These are phyloP conservation scores for Gastrolobium villosum DNA, from an alignment of 306 rosid species.

Conservation along the genomic window DNA sequence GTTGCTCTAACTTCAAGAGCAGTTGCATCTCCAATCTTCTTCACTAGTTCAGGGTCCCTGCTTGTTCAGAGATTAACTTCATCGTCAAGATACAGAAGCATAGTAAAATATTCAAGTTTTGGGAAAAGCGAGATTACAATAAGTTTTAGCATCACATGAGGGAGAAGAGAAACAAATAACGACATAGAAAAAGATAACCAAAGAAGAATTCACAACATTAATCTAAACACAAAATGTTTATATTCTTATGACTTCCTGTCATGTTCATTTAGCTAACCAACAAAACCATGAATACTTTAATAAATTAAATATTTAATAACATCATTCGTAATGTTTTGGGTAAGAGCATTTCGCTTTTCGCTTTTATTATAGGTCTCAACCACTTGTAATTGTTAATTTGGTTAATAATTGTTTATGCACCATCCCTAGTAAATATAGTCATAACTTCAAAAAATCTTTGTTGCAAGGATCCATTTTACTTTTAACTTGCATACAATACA, in stretches of 20 bases:
- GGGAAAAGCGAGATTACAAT: background rate
- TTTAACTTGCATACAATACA: background rate
- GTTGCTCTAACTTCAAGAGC: constrained; percentile 59
- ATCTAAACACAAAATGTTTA: background rate
- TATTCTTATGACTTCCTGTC: background rate
- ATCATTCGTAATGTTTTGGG: background rate
- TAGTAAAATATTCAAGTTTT: background rate
- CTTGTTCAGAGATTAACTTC: background rate
- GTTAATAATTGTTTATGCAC: background rate
- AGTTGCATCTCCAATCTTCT: constrained; percentile 54
- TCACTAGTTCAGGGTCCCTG: constrained; percentile 54
- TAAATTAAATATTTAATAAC: background rate
- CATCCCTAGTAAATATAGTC: background rate
- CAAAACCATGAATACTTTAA: background rate
- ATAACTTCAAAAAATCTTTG: background rate
- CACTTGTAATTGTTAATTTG: background rate
- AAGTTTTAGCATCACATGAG: background rate
- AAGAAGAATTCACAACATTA: background rate
- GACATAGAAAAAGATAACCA: background rate
- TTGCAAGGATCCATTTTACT: background rate
- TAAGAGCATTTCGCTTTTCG: background rate
- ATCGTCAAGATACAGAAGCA: background rate
- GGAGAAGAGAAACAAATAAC: background rate
- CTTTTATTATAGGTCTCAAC: background rate
- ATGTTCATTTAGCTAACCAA: too few relatives aligned